Evolutionary conservation across 306 rosid species (phyloP).

Genomic region (Hippophae rhamnoides): DNA sequence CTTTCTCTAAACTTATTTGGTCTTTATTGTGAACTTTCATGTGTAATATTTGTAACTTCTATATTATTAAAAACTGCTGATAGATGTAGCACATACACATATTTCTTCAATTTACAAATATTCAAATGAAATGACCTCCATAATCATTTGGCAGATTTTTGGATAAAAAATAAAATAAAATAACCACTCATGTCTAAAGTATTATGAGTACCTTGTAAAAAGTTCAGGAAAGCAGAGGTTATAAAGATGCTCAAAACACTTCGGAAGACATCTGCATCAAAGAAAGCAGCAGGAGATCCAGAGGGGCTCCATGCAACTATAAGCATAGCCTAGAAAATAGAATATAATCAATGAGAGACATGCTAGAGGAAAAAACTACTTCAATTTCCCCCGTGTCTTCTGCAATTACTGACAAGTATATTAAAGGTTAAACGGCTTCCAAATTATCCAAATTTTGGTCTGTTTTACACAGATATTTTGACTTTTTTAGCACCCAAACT

Average conservation of each 20-base stretch:
- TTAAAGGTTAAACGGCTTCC: not conserved
- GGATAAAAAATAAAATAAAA: no score
- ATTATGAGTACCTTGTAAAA: conserved; percentile 63
- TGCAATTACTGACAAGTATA: not conserved
- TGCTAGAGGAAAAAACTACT: not conserved
- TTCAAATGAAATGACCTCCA: conserved; percentile 5
- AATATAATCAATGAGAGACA: conserved; percentile 2
- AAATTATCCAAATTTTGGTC: no score
- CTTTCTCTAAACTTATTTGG: no score
- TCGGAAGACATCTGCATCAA: conserved; percentile 65
- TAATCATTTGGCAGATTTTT: not conserved
- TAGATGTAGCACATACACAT: not conserved
- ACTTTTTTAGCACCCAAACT: no score
- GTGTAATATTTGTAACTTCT: not conserved
- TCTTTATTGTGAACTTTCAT: not conserved
- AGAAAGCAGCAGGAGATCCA: conserved; percentile 57
- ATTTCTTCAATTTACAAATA: not conserved
- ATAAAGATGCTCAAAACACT: conserved; percentile 77
- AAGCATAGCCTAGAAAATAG: conserved; percentile 76
- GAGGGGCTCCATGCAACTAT: conserved; percentile 82
- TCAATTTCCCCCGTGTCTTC: not conserved
- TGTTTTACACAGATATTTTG: no score
- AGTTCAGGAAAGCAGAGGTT: conserved; percentile 77
- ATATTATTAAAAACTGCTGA: not conserved
- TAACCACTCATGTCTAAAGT: not conserved